Evolutionary conservation across 2,329 filamentous ascomycete genomes (phyloP), one percentile per base, ranked within the genome.

Genomic region (Nannizzia gypsea): DNA sequence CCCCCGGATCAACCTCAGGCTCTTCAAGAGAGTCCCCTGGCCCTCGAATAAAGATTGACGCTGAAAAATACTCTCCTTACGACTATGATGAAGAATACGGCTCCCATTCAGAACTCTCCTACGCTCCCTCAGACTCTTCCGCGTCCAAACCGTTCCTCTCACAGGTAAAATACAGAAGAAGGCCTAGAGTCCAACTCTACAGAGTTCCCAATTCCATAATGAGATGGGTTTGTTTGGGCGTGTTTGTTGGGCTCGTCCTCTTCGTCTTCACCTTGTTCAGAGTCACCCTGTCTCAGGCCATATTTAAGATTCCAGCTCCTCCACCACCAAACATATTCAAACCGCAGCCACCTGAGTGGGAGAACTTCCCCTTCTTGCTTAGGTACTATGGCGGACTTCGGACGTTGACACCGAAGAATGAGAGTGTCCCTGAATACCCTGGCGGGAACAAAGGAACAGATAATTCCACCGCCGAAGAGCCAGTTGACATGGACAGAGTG

Each of bases 341-440:
- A 9, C 55, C 28, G 9, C 8, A 44, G n/a, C 56, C 89, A 11
- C 83, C 85, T 0, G 64, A 66, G n/a, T 97, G 91, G 90, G 89
- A 95, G 70, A 82, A 81, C 8, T 97, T 95, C 70, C 83, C 85
- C 0, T 95, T 96, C 68, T 73, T 99, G 63, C 86, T 86, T 62
- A 82, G 91, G 63, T 99, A 96, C 71, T 93, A 96, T 71, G 92
- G 90, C 13, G 93, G 93, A 0, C 80, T 99, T 61, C 81, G 86
- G 64, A 87, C 82, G 0, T 70, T 99, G 63, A 82, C 88, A 0
- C 74, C 83, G 0, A 75, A 84, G 26, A 72, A 79, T 13, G 77
- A 88, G 55, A 92, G 91, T 65, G 77, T 80, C 8, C 86, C 91
- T 0, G 89, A 97, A 69, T 97, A 95, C 69, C 92, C 93, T 1